Percentiles rank a stretch among this genome's conserved stretches.
Evolutionary conservation across 306 rosid species (phyloP).

Genomic region (Cucumis cinereus): DNA sequence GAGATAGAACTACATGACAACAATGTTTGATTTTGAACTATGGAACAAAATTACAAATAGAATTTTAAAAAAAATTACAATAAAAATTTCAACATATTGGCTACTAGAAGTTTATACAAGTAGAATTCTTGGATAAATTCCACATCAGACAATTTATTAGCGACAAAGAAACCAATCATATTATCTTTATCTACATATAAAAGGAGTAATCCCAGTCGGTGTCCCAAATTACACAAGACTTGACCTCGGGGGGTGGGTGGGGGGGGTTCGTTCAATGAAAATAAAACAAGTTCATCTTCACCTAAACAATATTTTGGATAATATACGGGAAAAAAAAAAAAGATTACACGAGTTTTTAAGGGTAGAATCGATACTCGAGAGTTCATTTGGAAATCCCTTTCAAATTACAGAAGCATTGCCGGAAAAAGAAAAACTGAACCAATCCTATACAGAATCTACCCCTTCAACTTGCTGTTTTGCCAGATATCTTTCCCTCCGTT

Average conservation of each 20-base stretch:
- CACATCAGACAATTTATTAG: background rate
- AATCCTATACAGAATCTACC: conserved; percentile 53
- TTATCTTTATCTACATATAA: conserved; percentile 10
- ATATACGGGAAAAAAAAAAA: background rate
- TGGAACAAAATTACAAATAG: too few relatives aligned
- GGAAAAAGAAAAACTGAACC: conserved; percentile 22
- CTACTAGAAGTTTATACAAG: too few relatives aligned
- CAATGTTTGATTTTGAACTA: too few relatives aligned
- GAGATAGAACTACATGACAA: too few relatives aligned
- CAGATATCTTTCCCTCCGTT: conserved; percentile 92
- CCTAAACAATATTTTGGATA: background rate
- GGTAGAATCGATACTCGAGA: background rate
- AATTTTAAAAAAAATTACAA: too few relatives aligned
- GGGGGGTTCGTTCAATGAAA: background rate
- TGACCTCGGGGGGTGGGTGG: background rate
- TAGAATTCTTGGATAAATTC: too few relatives aligned
- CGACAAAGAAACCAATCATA: background rate
- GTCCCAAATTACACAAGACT: conserved; percentile 10
- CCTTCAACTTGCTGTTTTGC: conserved; percentile 83
- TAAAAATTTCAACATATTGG: too few relatives aligned
- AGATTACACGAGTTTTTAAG: background rate
- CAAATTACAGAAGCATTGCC: conserved; percentile 5
- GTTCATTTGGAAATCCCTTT: conserved; percentile 4
- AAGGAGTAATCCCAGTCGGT: background rate
- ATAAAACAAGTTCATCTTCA: background rate